Percentiles rank a stretch among this genome's conserved stretches.
Evolutionary conservation across 2,329 filamentous ascomycete species (phyloP).

Genomic region (Stromatinia cepivora): DNA sequence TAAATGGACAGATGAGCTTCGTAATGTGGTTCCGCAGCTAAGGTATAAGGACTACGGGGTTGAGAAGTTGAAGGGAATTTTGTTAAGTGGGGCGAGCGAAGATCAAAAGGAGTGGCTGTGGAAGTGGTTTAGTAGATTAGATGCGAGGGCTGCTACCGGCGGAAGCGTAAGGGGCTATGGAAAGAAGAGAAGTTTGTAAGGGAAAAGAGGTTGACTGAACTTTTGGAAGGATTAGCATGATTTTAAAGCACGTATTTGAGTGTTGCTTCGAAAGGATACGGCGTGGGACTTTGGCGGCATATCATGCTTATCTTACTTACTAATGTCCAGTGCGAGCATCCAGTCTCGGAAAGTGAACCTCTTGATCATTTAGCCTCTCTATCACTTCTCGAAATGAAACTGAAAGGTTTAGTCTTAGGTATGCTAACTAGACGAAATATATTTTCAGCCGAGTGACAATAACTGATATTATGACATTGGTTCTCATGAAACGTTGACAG

Average conservation of each 20-base stretch:
- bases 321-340: background rate
- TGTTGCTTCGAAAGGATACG: too few relatives aligned
- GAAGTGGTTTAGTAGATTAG: constrained; percentile 6
- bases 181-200: background rate
- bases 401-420: background rate
- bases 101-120: constrained; percentile 13
- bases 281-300: background rate
- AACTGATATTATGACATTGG: background rate
- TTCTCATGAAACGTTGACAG: too few relatives aligned
- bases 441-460: background rate
- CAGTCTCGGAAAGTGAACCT: background rate
- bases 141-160: background rate
- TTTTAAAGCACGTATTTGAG: background rate
- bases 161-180: background rate
- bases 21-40: background rate
- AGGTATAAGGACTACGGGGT: background rate
- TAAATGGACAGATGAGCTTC: constrained; percentile 8
- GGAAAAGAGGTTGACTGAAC: background rate
- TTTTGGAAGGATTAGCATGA: background rate
- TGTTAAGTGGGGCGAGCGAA: constrained; percentile 2
- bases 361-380: background rate
- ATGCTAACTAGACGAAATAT: background rate
- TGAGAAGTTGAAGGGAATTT: constrained; percentile 4
- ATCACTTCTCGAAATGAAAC: background rate
- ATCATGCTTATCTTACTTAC: background rate